Evolutionary conservation across 495 filamentous ascomycete species (phyloP).

Genomic region (Penicillium goetzii): DNA sequence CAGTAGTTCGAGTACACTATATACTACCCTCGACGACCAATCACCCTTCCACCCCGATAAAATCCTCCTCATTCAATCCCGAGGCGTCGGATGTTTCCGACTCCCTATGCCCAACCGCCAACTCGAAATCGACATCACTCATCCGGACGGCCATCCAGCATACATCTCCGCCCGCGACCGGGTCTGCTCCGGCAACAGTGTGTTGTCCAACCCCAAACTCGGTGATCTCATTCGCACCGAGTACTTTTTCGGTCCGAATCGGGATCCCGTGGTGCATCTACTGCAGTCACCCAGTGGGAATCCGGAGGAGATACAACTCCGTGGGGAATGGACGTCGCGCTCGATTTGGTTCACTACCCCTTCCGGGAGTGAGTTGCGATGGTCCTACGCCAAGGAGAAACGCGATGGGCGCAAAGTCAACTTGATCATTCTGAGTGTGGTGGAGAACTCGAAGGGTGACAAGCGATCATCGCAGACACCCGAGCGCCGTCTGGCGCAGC

Average conservation of each 20-base stretch:
- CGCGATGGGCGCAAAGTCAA: conserved; percentile 36
- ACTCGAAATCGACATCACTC: conserved; percentile 50
- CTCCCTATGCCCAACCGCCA: conserved; percentile 46
- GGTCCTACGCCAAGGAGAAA: conserved; percentile 49
- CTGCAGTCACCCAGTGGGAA: conserved; percentile 21
- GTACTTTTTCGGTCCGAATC: conserved; percentile 55
- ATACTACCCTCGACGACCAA: conserved; percentile 11
- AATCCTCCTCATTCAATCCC: conserved; percentile 49
- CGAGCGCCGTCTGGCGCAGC: conserved; percentile 41
- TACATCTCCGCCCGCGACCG: conserved; percentile 50
- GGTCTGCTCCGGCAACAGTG: conserved; percentile 47
- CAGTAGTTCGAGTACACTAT: conserved; percentile 17
- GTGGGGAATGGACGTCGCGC: conserved; percentile 41
- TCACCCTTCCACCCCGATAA: conserved; percentile 19
- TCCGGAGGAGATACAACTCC: conserved; percentile 16
- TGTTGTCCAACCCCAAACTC: conserved; percentile 29
- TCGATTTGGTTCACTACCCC: conserved; percentile 40
- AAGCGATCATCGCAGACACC: neutral
- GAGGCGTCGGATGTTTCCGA: conserved; percentile 47
- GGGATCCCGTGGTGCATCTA: conserved; percentile 34
- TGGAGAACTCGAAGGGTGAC: conserved; percentile 12
- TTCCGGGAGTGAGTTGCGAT: conserved; percentile 46
- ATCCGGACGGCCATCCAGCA: conserved; percentile 34
- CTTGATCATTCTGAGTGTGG: conserved; percentile 39
- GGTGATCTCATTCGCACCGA: conserved; percentile 44